These are phyloP conservation scores for Schrenkiella parvula DNA, from an alignment of 345 rosid species.

Conservation along the genomic window DNA sequence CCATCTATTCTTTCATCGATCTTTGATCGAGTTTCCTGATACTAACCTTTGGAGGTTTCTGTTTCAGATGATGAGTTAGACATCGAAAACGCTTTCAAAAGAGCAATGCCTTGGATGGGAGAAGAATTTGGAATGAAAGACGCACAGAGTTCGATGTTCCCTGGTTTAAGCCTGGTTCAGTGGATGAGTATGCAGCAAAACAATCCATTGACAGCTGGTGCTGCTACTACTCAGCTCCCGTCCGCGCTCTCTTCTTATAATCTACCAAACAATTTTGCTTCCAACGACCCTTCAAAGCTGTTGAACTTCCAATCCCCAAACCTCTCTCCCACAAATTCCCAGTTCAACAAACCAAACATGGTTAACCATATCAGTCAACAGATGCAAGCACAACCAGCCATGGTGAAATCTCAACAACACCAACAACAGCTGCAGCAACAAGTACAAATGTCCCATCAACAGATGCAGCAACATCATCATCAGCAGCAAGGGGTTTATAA, in stretches of 20 bases:
- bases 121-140: constrained; percentile 91
- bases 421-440: constrained; percentile 50
- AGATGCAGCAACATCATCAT: constrained; percentile 32
- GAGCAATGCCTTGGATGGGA: constrained; percentile 97
- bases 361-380: constrained; percentile 53
- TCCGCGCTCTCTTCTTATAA: constrained; percentile 48
- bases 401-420: constrained; percentile 68
- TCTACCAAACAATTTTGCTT: constrained; percentile 49
- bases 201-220: constrained; percentile 18
- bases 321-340: constrained; percentile 48
- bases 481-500: constrained; percentile 34
- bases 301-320: constrained; percentile 82
- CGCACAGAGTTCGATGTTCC: constrained; percentile 61
- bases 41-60: constrained; percentile 20
- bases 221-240: constrained; percentile 51
- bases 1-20: not conserved
- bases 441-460: constrained; percentile 39
- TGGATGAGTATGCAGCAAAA: constrained; percentile 99
- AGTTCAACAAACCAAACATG: constrained; percentile 52
- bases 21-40: not conserved
- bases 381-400: constrained; percentile 43
- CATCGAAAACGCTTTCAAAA: constrained; percentile 79
- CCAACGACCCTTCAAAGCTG: constrained; percentile 73
- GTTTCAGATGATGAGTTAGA: constrained; percentile 80
- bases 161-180: constrained; percentile 86